Evolutionary conservation across 2,329 filamentous ascomycete species (phyloP), one percentile per base, ranked within the genome.

Genomic region (Colletotrichum godetiae): DNA sequence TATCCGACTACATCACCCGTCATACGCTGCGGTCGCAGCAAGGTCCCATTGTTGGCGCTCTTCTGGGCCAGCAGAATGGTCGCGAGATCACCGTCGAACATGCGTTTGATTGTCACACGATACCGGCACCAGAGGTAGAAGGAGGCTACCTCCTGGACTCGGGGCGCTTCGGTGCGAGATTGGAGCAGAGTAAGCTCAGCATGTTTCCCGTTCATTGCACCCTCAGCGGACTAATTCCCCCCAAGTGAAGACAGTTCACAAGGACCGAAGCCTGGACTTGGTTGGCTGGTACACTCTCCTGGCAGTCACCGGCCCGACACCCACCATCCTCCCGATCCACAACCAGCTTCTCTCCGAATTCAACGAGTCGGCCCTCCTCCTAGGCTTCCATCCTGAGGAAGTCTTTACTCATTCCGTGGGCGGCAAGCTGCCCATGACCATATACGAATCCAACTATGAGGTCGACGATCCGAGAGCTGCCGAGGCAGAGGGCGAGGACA

Each of bases 1-100:
- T 99, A 79, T 98, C 96, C 77, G 97, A 99, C 83, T 97, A 97
- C 82, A 95, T 98, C 82, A 97, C 96, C 72, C 91, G 97, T 73
- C 95, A 98, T 82, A 94, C 92, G 1, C 88, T 98, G 69, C 91
- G 97, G 72, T 86, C 91, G 65, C 92, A 95, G 78, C 82, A 86
- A 22, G 94, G 94, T 0, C 95, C 95, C 19, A 89, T 98, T 22
- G 90, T 96, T 3, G 97, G 97, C 69, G 95, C 93, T 65, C 88
- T 99, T n/a, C 85, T 99, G 6, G 97, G 97, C 19, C 94, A 97
- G 80, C 95, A 98, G 78, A 94, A 95, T 86, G 96, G 96, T 24
- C 92, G 95, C 70, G 92, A 96, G 79, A 93, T 98, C 78, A 98
- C 94, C 11, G 92, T 98, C 76, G 96, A 98, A 82, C 93, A 97